A percentile compares a stretch with the other conserved stretches of the same genome.
phyloP scores from a whole-genome alignment of 202 grass and related monocot genomes.

The Zizania palustris region DNA sequence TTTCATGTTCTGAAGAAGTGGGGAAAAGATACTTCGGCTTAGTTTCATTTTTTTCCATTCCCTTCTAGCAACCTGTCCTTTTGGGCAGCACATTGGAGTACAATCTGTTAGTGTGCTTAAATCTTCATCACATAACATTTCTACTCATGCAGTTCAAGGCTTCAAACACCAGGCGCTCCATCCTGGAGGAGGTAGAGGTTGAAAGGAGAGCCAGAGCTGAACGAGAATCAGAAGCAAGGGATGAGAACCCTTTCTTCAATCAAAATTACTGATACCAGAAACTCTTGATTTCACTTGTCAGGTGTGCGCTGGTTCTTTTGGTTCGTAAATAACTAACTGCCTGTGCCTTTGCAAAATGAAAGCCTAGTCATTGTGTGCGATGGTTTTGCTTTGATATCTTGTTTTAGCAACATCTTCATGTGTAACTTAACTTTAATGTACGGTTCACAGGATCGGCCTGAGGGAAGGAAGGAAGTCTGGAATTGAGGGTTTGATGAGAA shows the following conservation, averaged over 20 bases:
- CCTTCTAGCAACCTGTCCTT: slow-evolving; percentile 10
- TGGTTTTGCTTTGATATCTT: not conserved
- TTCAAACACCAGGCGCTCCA: slow-evolving; percentile 61
- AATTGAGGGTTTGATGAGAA: not conserved
- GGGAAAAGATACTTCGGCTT: not conserved
- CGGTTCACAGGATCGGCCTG: slow-evolving; percentile 11
- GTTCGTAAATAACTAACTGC: not conserved
- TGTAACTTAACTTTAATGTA: slow-evolving; percentile 1
- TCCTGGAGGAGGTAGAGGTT: slow-evolving; percentile 93
- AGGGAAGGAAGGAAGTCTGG: slow-evolving; percentile 22
- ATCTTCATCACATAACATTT: slow-evolving; percentile 19
- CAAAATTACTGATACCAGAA: slow-evolving; percentile 50
- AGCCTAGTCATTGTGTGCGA: not conserved
- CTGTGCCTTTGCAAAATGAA: not conserved
- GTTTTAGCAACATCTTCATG: not conserved
- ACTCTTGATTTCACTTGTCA: slow-evolving; percentile 28
- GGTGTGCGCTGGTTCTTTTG: slow-evolving; percentile 29
- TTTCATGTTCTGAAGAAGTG: not conserved
- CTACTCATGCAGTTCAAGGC: slow-evolving; percentile 53
- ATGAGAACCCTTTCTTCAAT: slow-evolving; percentile 68
- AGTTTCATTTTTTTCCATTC: not conserved
- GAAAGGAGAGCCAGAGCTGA: slow-evolving; percentile 65
- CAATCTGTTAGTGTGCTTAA: slow-evolving; percentile 4
- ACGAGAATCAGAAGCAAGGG: slow-evolving; percentile 62
- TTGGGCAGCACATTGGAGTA: slow-evolving; percentile 5